A percentile compares a stretch with the other conserved stretches of the same genome.
Evolutionary conservation across 1,284 basidiomycete species (phyloP).

Genomic region (Coniferiporia weirii): DNA sequence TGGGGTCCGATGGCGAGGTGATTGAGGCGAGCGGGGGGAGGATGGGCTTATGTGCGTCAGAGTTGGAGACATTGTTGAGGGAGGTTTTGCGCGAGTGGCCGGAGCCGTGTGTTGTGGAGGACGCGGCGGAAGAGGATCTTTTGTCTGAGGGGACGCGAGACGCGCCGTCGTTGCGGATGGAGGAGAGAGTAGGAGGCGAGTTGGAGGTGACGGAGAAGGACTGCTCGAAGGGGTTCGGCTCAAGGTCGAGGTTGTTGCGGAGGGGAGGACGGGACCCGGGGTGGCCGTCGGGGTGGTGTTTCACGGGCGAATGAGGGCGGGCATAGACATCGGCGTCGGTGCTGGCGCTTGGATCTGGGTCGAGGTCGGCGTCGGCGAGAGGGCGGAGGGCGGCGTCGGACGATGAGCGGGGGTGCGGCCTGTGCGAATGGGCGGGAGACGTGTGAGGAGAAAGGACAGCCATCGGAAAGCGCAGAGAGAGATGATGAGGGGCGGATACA

Average conservation of each 20-base stretch:
- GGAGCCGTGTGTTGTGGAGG: constrained; percentile 1
- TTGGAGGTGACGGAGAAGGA: constrained; percentile 66
- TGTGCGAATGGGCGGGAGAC: not conserved
- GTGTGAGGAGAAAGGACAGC: not conserved
- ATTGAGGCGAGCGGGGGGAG: constrained; percentile 86
- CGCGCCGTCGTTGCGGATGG: constrained; percentile 33
- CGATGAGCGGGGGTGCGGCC: not conserved
- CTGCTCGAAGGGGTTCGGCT: constrained; percentile 96
- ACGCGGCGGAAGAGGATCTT: constrained; percentile 20
- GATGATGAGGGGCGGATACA: not conserved
- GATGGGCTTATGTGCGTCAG: constrained; percentile 48
- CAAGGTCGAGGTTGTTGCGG: constrained; percentile 72
- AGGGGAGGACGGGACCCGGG: constrained; percentile 25
- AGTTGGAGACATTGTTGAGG: constrained; percentile 16
- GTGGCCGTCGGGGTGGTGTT: constrained; percentile 19
- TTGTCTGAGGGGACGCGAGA: constrained; percentile 30
- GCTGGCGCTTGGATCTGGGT: not conserved
- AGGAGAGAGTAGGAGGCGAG: constrained; percentile 43
- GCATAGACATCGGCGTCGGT: no score
- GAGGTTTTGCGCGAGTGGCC: constrained; percentile 8
- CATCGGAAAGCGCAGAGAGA: not conserved
- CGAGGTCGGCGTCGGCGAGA: not conserved
- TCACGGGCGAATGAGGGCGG: no score
- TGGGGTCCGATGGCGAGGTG: constrained; percentile 74
- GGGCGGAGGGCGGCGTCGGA: not conserved